Evolutionary conservation across 169 alveolate genomes (phyloP).

Genomic region (Eimeria acervulina): DNA sequence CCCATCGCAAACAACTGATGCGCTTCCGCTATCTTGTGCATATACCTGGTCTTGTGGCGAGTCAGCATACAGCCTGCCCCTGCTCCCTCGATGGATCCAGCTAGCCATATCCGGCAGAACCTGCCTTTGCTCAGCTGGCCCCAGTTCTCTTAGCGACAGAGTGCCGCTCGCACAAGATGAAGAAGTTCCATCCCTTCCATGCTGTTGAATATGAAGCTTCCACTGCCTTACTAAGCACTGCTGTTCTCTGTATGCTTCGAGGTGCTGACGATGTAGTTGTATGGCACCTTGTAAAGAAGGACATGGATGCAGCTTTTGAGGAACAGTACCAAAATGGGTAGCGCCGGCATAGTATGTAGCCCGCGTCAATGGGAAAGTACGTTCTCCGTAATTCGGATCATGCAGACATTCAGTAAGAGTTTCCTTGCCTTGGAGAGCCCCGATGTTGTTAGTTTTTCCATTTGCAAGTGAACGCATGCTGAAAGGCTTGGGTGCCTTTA

Average conservation of each 20-base stretch:
- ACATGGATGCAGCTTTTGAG: constrained; percentile 55
- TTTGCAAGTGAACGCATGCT: neutral
- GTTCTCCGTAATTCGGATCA: neutral
- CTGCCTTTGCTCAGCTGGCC: neutral
- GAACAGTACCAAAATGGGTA: constrained; percentile 40
- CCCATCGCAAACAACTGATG: neutral
- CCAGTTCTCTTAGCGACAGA: neutral
- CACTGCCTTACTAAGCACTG: neutral
- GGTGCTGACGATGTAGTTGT: constrained; percentile 63
- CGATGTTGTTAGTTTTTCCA: neutral
- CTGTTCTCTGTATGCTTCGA: neutral
- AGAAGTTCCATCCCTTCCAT: neutral
- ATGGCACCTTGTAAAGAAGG: constrained; percentile 46
- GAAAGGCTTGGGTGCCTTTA: neutral
- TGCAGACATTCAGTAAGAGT: neutral
- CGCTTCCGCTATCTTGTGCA: neutral
- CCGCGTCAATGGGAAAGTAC: neutral
- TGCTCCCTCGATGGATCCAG: constrained; percentile 24
- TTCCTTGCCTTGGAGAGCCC: neutral
- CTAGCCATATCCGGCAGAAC: neutral
- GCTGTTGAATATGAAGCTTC: neutral
- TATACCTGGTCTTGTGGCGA: neutral
- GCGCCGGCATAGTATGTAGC: constrained; percentile 32
- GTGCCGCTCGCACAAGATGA: neutral
- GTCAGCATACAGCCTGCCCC: constrained; percentile 2